Evolutionary conservation across 139 green algal species (phyloP).

Genomic region (Volvox reticuliferus): DNA sequence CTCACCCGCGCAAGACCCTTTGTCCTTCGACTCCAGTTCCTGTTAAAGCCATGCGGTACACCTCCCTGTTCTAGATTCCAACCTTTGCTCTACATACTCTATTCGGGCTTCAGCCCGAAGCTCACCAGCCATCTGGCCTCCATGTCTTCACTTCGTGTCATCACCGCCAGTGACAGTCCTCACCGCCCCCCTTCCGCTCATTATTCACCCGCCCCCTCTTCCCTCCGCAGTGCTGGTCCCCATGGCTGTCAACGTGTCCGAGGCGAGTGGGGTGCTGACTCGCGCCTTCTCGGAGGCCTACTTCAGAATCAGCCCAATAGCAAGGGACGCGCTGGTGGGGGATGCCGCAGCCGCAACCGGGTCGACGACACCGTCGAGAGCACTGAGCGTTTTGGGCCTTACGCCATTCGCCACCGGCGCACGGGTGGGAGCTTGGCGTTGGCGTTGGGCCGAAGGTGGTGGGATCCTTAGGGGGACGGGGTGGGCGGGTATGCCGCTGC

Average conservation of each 20-base stretch:
- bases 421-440: background rate
- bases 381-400: background rate
- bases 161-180: background rate
- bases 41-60: no score
- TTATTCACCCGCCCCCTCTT: background rate
- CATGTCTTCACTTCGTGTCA: background rate
- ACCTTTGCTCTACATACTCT: no score
- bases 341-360: background rate
- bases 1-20: no score
- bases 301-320: background rate
- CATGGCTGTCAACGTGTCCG: background rate
- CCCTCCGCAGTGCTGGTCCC: conserved; percentile 26
- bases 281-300: conserved; percentile 15
- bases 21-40: no score
- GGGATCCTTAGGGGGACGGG: no score
- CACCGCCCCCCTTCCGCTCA: background rate
- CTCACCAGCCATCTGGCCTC: background rate
- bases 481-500: no score
- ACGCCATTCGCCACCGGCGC: background rate
- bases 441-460: no score
- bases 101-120: no score
- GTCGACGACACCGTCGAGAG: background rate
- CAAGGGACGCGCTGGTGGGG: background rate
- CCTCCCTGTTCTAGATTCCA: no score
- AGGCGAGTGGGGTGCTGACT: background rate